Percentiles rank a stretch among this genome's conserved stretches.
Evolutionary conservation across 345 rosid species (phyloP).

Genomic region (Populus euphratica): DNA sequence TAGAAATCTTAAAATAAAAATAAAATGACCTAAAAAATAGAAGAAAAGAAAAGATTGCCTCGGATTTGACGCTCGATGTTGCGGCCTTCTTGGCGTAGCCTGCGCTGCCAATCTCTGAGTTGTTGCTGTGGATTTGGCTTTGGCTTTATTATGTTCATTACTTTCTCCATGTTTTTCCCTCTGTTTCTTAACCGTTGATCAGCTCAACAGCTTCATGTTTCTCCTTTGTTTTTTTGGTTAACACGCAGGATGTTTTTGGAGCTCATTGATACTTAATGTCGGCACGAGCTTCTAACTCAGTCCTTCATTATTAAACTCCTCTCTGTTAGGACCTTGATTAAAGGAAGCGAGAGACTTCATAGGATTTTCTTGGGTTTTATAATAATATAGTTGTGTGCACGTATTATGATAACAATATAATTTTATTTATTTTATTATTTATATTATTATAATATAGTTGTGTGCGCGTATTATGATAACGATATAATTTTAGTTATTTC

Average conservation of each 20-base stretch:
- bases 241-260: no score
- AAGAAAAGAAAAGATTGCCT: conserved; percentile 31
- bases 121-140: conserved; percentile 74
- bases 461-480: no score
- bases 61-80: conserved; percentile 91
- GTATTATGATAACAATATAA: no score
- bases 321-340: neutral
- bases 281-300: neutral
- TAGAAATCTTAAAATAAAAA: neutral
- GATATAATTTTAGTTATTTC: no score
- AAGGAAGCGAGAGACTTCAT: neutral
- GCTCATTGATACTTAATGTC: no score
- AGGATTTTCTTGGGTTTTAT: neutral
- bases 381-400: no score
- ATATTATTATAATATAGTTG: no score
- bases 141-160: conserved; percentile 78
- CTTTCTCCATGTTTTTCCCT: conserved; percentile 56
- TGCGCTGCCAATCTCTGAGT: conserved; percentile 87
- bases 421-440: no score
- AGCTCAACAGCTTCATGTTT: neutral
- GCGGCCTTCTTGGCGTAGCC: conserved; percentile 85
- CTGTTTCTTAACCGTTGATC: neutral
- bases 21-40: neutral
- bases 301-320: neutral
- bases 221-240: neutral